Evolutionary conservation across 768 basidiomycete genomes (phyloP).

Genomic region (Rickenella mellea): DNA sequence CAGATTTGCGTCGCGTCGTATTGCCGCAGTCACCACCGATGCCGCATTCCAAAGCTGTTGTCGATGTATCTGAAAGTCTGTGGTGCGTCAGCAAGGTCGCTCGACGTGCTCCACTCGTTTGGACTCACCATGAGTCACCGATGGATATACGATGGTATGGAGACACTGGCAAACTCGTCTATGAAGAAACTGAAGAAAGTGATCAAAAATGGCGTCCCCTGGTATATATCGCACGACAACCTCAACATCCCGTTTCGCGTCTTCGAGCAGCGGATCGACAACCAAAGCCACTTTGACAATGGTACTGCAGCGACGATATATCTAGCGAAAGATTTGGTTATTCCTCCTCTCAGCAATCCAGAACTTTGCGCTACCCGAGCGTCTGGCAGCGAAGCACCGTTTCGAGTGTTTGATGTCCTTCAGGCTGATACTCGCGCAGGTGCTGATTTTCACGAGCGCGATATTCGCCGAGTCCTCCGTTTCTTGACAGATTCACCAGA

Average conservation of each 20-base stretch:
- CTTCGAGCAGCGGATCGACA: constrained; percentile 15
- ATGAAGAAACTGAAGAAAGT: too few species aligned
- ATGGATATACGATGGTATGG: constrained; percentile 12
- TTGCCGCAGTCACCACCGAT: too few species aligned
- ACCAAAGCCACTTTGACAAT: constrained; percentile 16
- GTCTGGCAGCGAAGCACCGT: constrained; percentile 13
- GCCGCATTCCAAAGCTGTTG: constrained; percentile 17
- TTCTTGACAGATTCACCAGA: constrained; percentile 19
- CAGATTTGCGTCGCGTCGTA: too few species aligned
- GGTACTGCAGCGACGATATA: constrained; percentile 16
- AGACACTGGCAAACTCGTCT: constrained; percentile 20
- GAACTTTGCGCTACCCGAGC: constrained; percentile 13
- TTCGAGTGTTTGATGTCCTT: constrained; percentile 16
- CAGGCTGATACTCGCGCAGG: constrained; percentile 9
- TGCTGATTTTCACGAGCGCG: constrained; percentile 7
- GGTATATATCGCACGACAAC: constrained; percentile 14
- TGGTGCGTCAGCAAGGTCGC: constrained; percentile 13
- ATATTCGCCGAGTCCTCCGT: constrained; percentile 14
- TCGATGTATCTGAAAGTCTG: constrained; percentile 17
- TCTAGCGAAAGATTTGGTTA: constrained; percentile 8
- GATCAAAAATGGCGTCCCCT: too few species aligned
- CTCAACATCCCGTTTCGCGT: constrained; percentile 14
- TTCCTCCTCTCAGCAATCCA: constrained; percentile 11
- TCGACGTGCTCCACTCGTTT: constrained; percentile 16
- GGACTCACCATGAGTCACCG: constrained; percentile 16